A percentile compares a stretch with the other conserved stretches of the same genome.
Conservation (phyloP, 1,284 basidiomycete genomes). For the Ceratobasidium sp. region DNA sequence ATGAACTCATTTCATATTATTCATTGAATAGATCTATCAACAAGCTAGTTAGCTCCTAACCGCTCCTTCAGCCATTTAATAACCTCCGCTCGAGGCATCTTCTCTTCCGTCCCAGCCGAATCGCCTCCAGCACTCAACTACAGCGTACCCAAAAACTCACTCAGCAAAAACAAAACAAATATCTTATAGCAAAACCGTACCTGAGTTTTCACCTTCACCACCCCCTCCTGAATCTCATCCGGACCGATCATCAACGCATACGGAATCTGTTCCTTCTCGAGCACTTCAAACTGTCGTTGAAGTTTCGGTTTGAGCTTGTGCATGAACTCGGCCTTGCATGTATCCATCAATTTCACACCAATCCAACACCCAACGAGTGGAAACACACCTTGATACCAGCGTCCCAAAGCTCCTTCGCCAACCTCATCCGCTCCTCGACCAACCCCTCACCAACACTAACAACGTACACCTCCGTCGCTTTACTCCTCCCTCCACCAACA, state of each 20-base stretch:
- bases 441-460: conserved; percentile 94
- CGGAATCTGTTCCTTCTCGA: conserved; percentile 93
- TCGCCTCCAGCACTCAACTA: conserved; percentile 73
- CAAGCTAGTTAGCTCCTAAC: too few relatives aligned
- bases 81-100: conserved; percentile 77
- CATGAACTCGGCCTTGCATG: conserved; percentile 86
- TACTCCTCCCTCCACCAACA: conserved; percentile 81
- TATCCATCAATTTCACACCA: conserved; percentile 16
- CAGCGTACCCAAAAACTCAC: not conserved
- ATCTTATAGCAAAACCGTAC: too few relatives aligned
- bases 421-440: conserved; percentile 85
- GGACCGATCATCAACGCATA: conserved; percentile 93
- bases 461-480: conserved; percentile 95
- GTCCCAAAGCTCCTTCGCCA: conserved; percentile 87
- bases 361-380: too few relatives aligned
- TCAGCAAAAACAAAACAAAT: too few relatives aligned
- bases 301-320: conserved; percentile 95
- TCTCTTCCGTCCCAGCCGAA: conserved; percentile 74
- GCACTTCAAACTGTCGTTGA: conserved; percentile 86
- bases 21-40: too few relatives aligned
- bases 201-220: conserved; percentile 96
- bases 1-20: too few relatives aligned
- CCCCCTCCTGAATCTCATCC: conserved; percentile 85
- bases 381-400: conserved; percentile 88
- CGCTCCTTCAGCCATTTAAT: conserved; percentile 55